Evolutionary conservation across 2,329 filamentous ascomycete species (phyloP).

Genomic region (Phialemoniopsis sp.): DNA sequence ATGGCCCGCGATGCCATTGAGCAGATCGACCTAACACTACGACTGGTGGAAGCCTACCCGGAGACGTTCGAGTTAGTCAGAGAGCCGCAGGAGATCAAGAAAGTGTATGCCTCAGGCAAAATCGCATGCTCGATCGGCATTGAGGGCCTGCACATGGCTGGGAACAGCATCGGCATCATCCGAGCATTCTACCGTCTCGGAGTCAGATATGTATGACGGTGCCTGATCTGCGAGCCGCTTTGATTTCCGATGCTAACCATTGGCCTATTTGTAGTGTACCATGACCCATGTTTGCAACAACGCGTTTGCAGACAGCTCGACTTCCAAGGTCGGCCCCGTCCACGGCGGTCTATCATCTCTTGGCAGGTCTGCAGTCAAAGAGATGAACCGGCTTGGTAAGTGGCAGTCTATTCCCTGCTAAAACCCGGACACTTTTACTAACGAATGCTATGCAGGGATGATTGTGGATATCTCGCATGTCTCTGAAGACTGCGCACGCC

Average conservation of each 20-base stretch:
- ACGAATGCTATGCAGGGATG: no score
- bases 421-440: no score
- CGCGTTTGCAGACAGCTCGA: constrained; percentile 18
- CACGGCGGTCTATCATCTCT: constrained; percentile 20
- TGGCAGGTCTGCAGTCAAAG: constrained; percentile 19
- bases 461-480: constrained; percentile 24
- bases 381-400: constrained; percentile 28
- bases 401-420: no score
- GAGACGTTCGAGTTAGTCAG: constrained; percentile 16
- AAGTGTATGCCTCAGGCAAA: constrained; percentile 18
- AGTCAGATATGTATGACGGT: constrained; percentile 23
- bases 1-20: constrained; percentile 10
- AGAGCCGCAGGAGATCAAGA: constrained; percentile 18
- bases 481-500: constrained; percentile 15
- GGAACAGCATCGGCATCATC: constrained; percentile 25
- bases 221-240: background rate
- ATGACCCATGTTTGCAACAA: constrained; percentile 22
- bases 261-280: constrained; percentile 8
- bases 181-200: constrained; percentile 24
- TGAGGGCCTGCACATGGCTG: constrained; percentile 26
- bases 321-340: constrained; percentile 15
- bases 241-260: no score
- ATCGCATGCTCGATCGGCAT: constrained; percentile 29
- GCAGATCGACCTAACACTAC: constrained; percentile 15
- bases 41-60: constrained; percentile 16